Base-by-base conservation (phyloP, 768 basidiomycete species). In the Hypholoma sublateritium region DNA sequence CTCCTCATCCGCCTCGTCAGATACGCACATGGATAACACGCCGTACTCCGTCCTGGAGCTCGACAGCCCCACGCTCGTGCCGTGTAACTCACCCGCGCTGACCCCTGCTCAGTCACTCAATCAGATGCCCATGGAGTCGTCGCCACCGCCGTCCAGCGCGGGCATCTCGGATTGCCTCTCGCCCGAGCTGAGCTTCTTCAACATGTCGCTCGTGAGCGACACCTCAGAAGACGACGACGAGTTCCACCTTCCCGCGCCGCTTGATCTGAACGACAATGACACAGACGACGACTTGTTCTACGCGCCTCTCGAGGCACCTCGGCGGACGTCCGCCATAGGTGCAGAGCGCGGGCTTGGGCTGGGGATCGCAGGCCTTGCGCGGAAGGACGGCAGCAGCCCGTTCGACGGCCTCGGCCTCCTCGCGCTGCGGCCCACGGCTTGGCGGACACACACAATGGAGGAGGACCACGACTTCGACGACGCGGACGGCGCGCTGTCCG, bases 391-490 rank as follows among this genome's bases (percentile, higher is more conserved):
- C 3, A 50, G 24, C n/a, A 42, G 24, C 2, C 43, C 53, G 0
- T 64, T 64, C 51, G 58, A 59, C 5, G 63, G 63, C n/a, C 50
- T 62, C 2, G 63, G 63, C 7, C 37, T 59, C n/a, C 51, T 64
- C 5, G 57, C 47, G 19, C 32, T 53, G 11, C 53, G 19, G 17
- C 50, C 55, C 4, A 53, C 52, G 1, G 14, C 42, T 17, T 58
- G 60, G 52, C 39, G 52, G 0, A 28, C 7, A 34, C 35, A 5
- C 7, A 8, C 53, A 1, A 22, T 42, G 21, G 42, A 45, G 4
- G 32, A 19, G 16, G 21, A 43, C 3, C 19, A 34, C 7, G 34
- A 21, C 6, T 2, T 24, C 41, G 37, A 59, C 17, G 32, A 28
- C 21, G 39, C 35, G 7, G 39, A 41, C 17, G 45, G 17, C n/a